These are phyloP conservation scores for Striga asiatica DNA, from an alignment of 257 asterid species.

Conservation along the genomic window DNA sequence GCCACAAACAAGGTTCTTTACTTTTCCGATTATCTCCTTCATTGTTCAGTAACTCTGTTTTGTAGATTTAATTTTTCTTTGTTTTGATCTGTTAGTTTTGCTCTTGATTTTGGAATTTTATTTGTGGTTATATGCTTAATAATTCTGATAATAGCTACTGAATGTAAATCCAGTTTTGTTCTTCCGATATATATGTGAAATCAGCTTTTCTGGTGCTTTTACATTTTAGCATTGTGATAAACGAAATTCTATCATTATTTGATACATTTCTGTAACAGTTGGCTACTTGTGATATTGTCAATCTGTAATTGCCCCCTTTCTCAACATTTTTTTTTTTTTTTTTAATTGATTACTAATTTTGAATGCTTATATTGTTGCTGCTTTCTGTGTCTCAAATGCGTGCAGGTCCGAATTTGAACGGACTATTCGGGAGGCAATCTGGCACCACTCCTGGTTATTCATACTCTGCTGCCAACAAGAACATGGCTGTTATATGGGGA, in stretches of 20 bases:
- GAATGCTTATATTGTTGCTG: background rate
- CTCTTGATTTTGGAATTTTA: background rate
- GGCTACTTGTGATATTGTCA: background rate
- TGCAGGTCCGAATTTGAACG: slow-evolving; percentile 87
- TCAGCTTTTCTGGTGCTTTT: no score
- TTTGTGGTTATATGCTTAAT: background rate
- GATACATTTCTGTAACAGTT: no score
- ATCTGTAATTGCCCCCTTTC: background rate
- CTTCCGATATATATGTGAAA: no score
- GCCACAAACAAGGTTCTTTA: slow-evolving; percentile 75
- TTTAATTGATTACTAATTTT: no score
- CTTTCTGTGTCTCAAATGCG: background rate
- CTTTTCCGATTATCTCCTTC: background rate
- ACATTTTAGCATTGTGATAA: no score
- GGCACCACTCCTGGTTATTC: slow-evolving; percentile 95
- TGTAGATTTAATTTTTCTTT: slow-evolving; percentile 3
- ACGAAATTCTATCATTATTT: no score
- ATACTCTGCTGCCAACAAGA: slow-evolving; percentile 86
- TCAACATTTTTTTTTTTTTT: no score
- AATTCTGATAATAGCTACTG: background rate
- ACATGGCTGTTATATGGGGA: slow-evolving; percentile 80
- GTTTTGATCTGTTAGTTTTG: background rate
- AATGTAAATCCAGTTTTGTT: no score
- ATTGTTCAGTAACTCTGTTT: background rate
- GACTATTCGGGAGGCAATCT: slow-evolving; percentile 87